Conservation (phyloP, 179 eudicot genomes). For the Heliamphora pulchella region DNA sequence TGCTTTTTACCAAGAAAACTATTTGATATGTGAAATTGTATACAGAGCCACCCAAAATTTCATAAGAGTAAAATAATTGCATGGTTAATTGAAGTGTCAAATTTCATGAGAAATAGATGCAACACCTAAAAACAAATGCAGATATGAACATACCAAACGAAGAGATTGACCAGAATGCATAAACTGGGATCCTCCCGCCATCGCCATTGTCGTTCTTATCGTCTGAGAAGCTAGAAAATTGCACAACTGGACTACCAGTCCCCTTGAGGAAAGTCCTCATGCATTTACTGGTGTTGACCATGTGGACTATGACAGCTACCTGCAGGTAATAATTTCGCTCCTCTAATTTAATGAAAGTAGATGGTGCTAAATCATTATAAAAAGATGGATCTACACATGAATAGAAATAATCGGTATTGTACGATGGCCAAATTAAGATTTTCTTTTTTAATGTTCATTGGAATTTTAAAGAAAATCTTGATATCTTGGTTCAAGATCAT, state of each 20-base stretch:
- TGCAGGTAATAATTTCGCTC: conserved; percentile 16
- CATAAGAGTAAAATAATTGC: not conserved
- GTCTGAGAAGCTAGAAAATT: conserved; percentile 45
- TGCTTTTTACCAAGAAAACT: not conserved
- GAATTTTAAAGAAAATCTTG: not conserved
- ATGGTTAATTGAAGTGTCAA: not conserved
- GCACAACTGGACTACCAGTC: conserved; percentile 44
- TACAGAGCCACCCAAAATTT: conserved; percentile 1
- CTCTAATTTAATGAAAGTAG: no score
- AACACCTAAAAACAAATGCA: not conserved
- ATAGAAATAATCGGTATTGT: not conserved
- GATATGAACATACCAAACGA: conserved; percentile 48
- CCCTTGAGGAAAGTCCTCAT: conserved; percentile 65
- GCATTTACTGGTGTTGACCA: conserved; percentile 50
- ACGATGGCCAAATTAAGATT: not conserved
- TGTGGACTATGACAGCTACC: conserved; percentile 48
- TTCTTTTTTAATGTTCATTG: not conserved
- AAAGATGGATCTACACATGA: not conserved
- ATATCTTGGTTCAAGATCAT: not conserved
- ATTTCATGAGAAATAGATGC: conserved; percentile 2
- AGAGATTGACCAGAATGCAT: conserved; percentile 51
- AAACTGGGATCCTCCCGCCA: conserved; percentile 76
- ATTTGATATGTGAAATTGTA: not conserved
- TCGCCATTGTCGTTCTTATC: conserved; percentile 64
- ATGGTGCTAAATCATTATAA: not conserved